phyloP scores from a whole-genome alignment of 352 stramenopile genomes.

The Phytophthora agathidicida region DNA sequence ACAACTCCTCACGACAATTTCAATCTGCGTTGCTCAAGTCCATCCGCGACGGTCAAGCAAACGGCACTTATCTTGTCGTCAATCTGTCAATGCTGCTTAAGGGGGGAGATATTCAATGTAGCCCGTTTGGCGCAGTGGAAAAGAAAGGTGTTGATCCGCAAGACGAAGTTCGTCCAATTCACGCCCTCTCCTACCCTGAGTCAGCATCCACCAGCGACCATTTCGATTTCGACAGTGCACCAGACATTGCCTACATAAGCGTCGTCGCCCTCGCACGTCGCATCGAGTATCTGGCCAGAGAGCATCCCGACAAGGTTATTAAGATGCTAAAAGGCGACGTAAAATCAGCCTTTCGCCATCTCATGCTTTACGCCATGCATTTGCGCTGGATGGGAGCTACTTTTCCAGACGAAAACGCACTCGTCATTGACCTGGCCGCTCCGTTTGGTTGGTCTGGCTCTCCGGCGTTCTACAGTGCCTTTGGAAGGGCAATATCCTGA shows the following conservation, averaged over 20 bases:
- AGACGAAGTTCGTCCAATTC: conserved; percentile 8
- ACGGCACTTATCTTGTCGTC: conserved; percentile 13
- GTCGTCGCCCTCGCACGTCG: too few relatives aligned
- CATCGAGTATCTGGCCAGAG: too few relatives aligned
- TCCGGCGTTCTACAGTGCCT: not conserved
- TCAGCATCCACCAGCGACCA: too few relatives aligned
- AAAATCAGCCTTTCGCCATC: not conserved
- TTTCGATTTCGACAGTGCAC: too few relatives aligned
- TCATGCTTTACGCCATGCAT: not conserved
- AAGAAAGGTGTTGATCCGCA: conserved; percentile 8
- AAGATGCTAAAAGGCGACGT: conserved; percentile 3
- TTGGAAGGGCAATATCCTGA: not conserved
- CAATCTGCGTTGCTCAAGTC: not conserved
- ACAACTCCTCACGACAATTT: conserved; percentile 7
- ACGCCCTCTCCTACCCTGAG: not conserved
- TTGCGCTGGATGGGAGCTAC: not conserved
- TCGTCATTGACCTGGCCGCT: not conserved
- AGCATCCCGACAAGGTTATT: too few relatives aligned
- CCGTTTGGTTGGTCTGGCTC: conserved; percentile 10
- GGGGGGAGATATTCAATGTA: conserved; percentile 13
- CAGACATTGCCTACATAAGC: too few relatives aligned
- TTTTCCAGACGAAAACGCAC: not conserved
- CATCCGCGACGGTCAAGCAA: conserved; percentile 14
- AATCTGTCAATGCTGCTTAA: not conserved
- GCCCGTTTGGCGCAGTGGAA: conserved; percentile 16